Conservation (phyloP, 2,329 filamentous ascomycete genomes). For the Colletotrichum tamarilloi region DNA sequence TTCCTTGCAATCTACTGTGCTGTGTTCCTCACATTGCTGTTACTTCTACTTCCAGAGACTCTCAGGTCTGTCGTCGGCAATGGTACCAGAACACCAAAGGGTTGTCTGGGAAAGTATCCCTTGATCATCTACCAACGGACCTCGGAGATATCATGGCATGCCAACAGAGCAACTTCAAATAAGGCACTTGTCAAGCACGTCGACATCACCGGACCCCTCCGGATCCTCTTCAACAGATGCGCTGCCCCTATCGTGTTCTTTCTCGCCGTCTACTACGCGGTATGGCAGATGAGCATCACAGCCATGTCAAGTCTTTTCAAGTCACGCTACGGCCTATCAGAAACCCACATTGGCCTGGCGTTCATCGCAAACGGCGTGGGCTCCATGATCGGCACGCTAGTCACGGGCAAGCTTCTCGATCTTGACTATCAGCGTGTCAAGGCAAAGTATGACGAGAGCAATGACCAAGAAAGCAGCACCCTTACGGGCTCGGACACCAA, state of each 20-base stretch:
- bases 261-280: slow-evolving; percentile 61
- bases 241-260: slow-evolving; percentile 58
- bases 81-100: slow-evolving; percentile 43
- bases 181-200: slow-evolving; percentile 44
- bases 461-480: not conserved
- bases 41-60: slow-evolving; percentile 59
- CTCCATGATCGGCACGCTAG: slow-evolving; percentile 62
- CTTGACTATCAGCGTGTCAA: slow-evolving; percentile 59
- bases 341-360: slow-evolving; percentile 59
- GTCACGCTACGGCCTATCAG: slow-evolving; percentile 52
- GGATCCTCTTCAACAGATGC: slow-evolving; percentile 57
- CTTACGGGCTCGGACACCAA: not conserved
- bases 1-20: slow-evolving; percentile 58
- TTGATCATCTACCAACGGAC: slow-evolving; percentile 45
- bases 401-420: slow-evolving; percentile 64
- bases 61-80: slow-evolving; percentile 56
- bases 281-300: slow-evolving; percentile 67
- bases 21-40: slow-evolving; percentile 51
- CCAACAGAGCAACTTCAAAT: too few species aligned
- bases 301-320: slow-evolving; percentile 62
- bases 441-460: slow-evolving; percentile 29
- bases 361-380: slow-evolving; percentile 67
- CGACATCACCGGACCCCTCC: slow-evolving; percentile 56
- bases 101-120: slow-evolving; percentile 42
- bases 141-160: slow-evolving; percentile 40